Evolutionary conservation across 768 basidiomycete species (phyloP), one percentile per base, ranked within the genome.

Genomic region (Trametes cingulata): DNA sequence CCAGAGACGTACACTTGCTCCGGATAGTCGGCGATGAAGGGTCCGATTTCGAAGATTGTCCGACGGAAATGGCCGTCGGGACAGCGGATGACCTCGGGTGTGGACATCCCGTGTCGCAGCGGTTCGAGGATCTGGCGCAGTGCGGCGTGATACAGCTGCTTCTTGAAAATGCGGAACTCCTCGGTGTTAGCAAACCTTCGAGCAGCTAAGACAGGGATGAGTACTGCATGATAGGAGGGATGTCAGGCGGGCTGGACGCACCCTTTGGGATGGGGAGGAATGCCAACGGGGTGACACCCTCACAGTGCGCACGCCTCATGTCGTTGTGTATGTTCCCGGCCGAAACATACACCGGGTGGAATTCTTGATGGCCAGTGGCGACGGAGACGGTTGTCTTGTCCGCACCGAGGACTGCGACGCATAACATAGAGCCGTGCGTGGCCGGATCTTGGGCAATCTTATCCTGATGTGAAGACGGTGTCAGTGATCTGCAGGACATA

Each of bases 221-320:
- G n/a, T n/a, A n/a, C n/a, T n/a, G n/a, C n/a, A n/a, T n/a, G n/a
- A n/a, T n/a, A n/a, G n/a, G n/a, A n/a, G n/a, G n/a, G n/a, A n/a
- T n/a, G n/a, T n/a, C n/a, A n/a, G 13, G 40, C 35, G 4, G 10
- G 43, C 67, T 41, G n/a, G n/a, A n/a, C n/a, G n/a, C 52, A 75
- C 73, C 60, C 62, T 75, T 74, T 6, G 73, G 71, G 25, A 75
- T 73, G 0, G 70, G 56, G 0, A 75, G 61, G 56, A 75, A 76
- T 0, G 48, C 64, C 0, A 69, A 27, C 0, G 67, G n/a, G 0
- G 58, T 46, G 1, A 72, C 42, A 0, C 60, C 67, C 36, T 67
- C 55, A 2, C 62, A 52, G 14, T 71, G 71, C 0, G 67, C 69
- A 17, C 69, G 49, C 0, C 63, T 61, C 0, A 67, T 59, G 46